Base-by-base conservation (phyloP, 176 grass and related monocot species). In the Triticum monococcum region DNA sequence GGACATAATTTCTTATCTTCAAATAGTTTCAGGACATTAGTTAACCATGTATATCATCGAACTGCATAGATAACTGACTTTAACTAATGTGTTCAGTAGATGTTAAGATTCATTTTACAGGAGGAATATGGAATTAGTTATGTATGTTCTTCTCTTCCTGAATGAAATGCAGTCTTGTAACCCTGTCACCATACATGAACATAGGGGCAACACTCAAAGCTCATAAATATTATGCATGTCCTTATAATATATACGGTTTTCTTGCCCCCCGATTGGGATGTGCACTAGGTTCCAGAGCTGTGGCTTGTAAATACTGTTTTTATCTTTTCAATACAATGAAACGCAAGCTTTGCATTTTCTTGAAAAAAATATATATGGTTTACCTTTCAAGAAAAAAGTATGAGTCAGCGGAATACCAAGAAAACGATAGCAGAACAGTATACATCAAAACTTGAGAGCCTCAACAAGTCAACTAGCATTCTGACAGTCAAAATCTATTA, bases 1-100 rank as follows among this genome's bases (percentile, higher is more conserved):
- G 25, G 38, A n/a, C 23, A 83, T 65, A 36, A 73, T 40, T 77
- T 86, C 37, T 61, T 80, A 26, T 79, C 56, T 37, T 77, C 13
- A 33, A 82, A 46, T 81, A 24, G 18, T 35, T 32, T 48, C 10
- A 35, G 43, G 82, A 41, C 37, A 80, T 66, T 74, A 20, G 12
- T 74, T 57, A 81, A 67, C 12, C 37, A 41, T 66, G 5, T 4
- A 40, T 81, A 70, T 22, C 32, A 80, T 61, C 48, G 8, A 45
- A 45, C 2, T 64, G 6, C 54, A 89, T 74, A 41, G 28, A 79
- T 38, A 89, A 64, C 10, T 68, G 6, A 43, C 33, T 26, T 25
- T 40, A 31, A 62, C 31, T 24, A 32, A 37, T 77, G 37, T 76
- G 8, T 26, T 63, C 33, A 2, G 52, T 5, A 4, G 52, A 37